Percentiles rank a stretch among this genome's conserved stretches.
Evolutionary conservation across 768 basidiomycete species (phyloP).

Genomic region (Pulveroboletus sp.): DNA sequence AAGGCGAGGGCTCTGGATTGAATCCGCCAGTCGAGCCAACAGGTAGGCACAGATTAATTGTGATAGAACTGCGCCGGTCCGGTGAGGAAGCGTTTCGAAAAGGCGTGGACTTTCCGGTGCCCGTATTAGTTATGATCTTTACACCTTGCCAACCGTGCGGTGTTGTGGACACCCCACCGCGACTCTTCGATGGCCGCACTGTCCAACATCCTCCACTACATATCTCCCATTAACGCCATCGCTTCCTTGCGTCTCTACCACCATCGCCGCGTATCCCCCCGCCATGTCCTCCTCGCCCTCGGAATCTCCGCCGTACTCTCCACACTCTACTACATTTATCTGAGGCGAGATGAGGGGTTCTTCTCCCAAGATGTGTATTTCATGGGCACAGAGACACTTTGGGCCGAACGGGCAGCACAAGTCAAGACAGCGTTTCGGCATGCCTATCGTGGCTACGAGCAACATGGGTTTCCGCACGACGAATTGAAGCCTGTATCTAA

Average conservation of each 20-base stretch:
- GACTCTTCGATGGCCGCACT: background rate
- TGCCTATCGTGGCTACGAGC: conserved; percentile 63
- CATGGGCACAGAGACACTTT: conserved; percentile 27
- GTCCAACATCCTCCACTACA: conserved; percentile 2
- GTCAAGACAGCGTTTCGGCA: conserved; percentile 63
- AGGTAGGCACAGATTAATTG: no score
- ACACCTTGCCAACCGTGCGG: no score
- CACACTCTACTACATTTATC: conserved; percentile 17
- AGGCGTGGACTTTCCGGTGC: no score
- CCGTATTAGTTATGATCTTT: no score
- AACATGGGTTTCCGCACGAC: conserved; percentile 59
- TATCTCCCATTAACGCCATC: background rate
- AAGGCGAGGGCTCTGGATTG: no score
- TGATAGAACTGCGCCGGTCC: no score
- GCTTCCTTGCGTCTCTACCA: background rate
- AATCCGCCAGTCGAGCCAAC: no score
- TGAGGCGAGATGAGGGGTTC: background rate
- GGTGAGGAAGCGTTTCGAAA: no score
- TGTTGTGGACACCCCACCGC: no score
- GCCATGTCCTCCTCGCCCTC: conserved; percentile 18
- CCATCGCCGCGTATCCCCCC: conserved; percentile 10
- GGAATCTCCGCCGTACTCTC: conserved; percentile 7
- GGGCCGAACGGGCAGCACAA: conserved; percentile 49
- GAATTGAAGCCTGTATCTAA: conserved; percentile 56
- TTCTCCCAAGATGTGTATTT: background rate